A percentile compares a stretch with the other conserved stretches of the same genome.
Evolutionary conservation across 2,329 filamentous ascomycete species (phyloP).

Genomic region (Colletotrichum gloeosporioides): DNA sequence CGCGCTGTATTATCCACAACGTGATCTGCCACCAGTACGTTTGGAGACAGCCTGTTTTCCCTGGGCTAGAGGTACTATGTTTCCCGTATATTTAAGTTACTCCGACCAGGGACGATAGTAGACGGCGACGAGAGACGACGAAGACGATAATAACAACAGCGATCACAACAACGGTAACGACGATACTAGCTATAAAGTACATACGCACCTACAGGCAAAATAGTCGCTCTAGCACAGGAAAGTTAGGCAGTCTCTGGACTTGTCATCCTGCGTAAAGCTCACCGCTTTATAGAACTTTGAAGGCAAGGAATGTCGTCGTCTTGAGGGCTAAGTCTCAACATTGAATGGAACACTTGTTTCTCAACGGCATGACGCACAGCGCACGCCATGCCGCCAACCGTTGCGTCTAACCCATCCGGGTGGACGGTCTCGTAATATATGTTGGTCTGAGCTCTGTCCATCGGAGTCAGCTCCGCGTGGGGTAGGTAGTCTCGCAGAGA

Average conservation of each 20-base stretch:
- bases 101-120: too few species aligned
- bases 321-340: not conserved
- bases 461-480: not conserved
- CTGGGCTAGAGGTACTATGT: too few species aligned
- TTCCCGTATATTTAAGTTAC: too few species aligned
- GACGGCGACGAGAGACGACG: too few species aligned
- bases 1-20: fast-evolving
- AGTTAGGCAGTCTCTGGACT: too few species aligned
- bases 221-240: too few species aligned
- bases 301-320: not conserved
- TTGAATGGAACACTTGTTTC: not conserved
- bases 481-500: not conserved
- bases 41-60: fast-evolving
- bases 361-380: not conserved
- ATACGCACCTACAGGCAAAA: too few species aligned
- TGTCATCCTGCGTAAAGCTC: not conserved
- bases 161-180: too few species aligned
- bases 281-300: not conserved
- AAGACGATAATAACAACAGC: too few species aligned
- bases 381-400: not conserved
- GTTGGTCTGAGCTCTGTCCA: not conserved
- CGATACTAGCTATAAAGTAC: too few species aligned
- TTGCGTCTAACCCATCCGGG: not conserved
- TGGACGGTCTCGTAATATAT: not conserved
- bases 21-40: not conserved